Evolutionary conservation across 306 rosid species (phyloP).

Genomic region (Lathyrus aphaca): DNA sequence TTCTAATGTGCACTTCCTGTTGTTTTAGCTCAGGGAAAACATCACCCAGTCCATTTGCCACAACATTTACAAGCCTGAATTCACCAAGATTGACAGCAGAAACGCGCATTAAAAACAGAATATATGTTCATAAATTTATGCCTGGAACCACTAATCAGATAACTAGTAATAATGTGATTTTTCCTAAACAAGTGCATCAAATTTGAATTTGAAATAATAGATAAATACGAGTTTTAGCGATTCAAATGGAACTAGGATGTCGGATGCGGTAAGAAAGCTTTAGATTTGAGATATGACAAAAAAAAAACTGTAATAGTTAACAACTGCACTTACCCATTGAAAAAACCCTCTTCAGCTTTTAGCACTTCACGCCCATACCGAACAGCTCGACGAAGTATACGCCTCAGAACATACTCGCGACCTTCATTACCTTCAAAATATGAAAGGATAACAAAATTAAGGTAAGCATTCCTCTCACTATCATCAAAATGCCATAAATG

Average conservation of each 20-base stretch:
- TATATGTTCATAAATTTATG: neutral
- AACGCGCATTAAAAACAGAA: constrained; percentile 11
- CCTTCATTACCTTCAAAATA: constrained; percentile 84
- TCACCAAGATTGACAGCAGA: constrained; percentile 30
- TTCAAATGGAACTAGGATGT: neutral
- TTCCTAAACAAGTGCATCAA: neutral
- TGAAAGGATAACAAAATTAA: constrained; percentile 30
- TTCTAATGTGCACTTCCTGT: constrained; percentile 65
- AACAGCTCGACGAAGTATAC: constrained; percentile 99
- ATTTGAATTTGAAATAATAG: constrained; percentile 3
- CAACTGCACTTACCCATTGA: constrained; percentile 66
- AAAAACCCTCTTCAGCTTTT: constrained; percentile 91
- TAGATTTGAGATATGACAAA: constrained; percentile 12
- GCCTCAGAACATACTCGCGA: constrained; percentile 95
- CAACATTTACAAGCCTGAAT: constrained; percentile 73
- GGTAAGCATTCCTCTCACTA: neutral
- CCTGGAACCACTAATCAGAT: neutral
- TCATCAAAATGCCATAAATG: neutral
- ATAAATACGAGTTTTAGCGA: neutral
- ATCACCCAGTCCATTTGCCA: constrained; percentile 71
- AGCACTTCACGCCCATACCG: constrained; percentile 94
- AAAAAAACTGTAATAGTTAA: constrained; percentile 18
- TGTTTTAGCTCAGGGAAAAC: constrained; percentile 86
- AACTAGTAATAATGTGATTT: neutral
- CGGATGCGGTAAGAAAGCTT: constrained; percentile 13